Base-by-base conservation (phyloP, 2,329 filamentous ascomycete species). In the Sphaerostilbella broomeana region DNA sequence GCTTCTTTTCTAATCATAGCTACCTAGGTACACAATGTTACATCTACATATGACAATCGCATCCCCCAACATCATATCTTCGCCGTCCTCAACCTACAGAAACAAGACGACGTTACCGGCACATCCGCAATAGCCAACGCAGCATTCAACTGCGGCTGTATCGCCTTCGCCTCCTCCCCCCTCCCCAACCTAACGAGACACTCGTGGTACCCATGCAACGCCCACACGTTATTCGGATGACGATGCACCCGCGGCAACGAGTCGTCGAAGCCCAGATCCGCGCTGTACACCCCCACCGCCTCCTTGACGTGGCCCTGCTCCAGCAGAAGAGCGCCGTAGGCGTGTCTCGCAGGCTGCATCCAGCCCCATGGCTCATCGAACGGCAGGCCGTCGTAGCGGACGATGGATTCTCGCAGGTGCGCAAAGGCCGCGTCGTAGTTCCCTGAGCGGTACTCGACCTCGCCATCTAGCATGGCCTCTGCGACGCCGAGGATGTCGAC, bases 331-430 rank as follows among this genome's bases (percentile, higher is more conserved):
- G 82, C 83, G 2, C 78, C 82, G 35, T 81, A 81, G 0, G 82
- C 82, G 56, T 87, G 83, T 3, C 81, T 67, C 0, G 77, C 74
- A 0, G 83, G 83, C 53, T 84, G 79, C 81, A 87, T 86, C 82
- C 83, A 87, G 0, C 79, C 80, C 82, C 82, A 86, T 0, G 84
- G 84, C 54, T 88, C 84, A 34, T 81, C 79, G 45, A 84, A 87
- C 0, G 76, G 77, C 19, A 87, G 66, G 0, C 56, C 59, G 50
- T 84, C 81, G 46, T 85, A 79, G 3, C 74, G 66, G 1, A 61
- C 53, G 16, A 84, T 75, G 0, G 81, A 71, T 9, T 63, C 64
- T 2, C 71, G 68, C 3, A 88, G 63, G 36, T 75, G 67, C 3
- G 60, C 51, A 52, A 84, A 86, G 0, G 82, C 83, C 0, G 54